Conservation (phyloP, 106 monocot species). For the Acanthochlamys bracteata region DNA sequence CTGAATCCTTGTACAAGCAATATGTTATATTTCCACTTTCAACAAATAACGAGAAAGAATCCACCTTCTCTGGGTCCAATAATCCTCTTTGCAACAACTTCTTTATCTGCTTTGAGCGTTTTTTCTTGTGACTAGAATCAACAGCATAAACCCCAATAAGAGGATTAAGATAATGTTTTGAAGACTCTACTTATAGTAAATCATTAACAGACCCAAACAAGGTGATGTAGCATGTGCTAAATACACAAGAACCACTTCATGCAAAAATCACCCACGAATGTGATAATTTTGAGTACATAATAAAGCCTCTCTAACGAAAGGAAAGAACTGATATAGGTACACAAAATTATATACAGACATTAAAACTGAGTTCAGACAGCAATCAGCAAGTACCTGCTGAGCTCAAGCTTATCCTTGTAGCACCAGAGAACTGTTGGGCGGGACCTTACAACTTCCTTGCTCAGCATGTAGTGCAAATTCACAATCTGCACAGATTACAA, state of each 20-base stretch:
- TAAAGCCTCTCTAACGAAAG: too few relatives aligned
- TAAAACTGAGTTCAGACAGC: too few relatives aligned
- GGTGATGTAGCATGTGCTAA: too few relatives aligned
- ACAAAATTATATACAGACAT: too few relatives aligned
- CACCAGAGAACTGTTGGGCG: constrained; percentile 78
- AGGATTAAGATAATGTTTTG: too few relatives aligned
- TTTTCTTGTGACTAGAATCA: constrained; percentile 79
- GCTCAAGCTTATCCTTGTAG: constrained; percentile 78
- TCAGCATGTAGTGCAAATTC: constrained; percentile 72
- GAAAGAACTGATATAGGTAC: too few relatives aligned
- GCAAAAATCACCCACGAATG: too few relatives aligned
- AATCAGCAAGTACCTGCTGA: constrained; percentile 85
- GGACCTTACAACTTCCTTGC: constrained; percentile 52
- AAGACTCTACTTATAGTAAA: too few relatives aligned
- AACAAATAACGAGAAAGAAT: constrained; percentile 70
- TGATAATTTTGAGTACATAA: too few relatives aligned
- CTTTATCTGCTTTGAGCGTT: constrained; percentile 81
- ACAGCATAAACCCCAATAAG: too few relatives aligned
- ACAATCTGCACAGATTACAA: constrained; percentile 41
- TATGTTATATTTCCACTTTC: constrained; percentile 82
- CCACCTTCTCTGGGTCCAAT: constrained; percentile 71
- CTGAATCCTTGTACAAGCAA: constrained; percentile 83
- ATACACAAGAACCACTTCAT: too few relatives aligned
- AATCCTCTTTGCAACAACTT: constrained; percentile 62
- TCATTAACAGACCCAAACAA: too few relatives aligned